Percentiles rank a stretch among this genome's conserved stretches.
Evolutionary conservation across 2,329 filamentous ascomycete genomes (phyloP).

Genomic region (Passalora sequoiae): DNA sequence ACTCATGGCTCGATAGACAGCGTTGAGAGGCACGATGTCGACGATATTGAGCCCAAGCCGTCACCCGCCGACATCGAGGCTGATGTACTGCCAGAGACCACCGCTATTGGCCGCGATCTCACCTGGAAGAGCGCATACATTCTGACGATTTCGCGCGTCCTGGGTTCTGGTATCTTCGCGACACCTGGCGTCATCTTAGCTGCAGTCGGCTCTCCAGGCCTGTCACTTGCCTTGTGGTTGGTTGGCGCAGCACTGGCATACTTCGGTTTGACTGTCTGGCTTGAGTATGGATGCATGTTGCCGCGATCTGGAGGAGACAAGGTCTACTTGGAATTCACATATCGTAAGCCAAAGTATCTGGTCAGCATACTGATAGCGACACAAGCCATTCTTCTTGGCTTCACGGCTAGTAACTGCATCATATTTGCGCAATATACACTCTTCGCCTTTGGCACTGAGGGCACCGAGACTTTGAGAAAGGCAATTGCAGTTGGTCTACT

Average conservation of each 20-base stretch:
- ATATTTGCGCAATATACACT: constrained; percentile 21
- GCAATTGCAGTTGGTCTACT: constrained; percentile 41
- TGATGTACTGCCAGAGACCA: constrained; percentile 56
- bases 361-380: constrained; percentile 60
- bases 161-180: constrained; percentile 67
- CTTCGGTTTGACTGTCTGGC: constrained; percentile 50
- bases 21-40: constrained; percentile 10
- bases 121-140: constrained; percentile 55
- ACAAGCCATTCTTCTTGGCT: constrained; percentile 59
- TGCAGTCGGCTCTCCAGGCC: constrained; percentile 60
- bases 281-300: constrained; percentile 68
- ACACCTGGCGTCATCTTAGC: constrained; percentile 64
- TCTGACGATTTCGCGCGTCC: constrained; percentile 62
- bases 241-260: constrained; percentile 56
- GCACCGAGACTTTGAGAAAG: constrained; percentile 51
- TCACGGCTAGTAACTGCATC: constrained; percentile 62
- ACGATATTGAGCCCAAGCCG: constrained; percentile 8
- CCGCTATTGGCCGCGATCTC: constrained; percentile 54
- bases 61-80: constrained; percentile 45
- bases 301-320: constrained; percentile 63
- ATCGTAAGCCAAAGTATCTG: constrained; percentile 58
- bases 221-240: constrained; percentile 60
- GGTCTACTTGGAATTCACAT: constrained; percentile 67
- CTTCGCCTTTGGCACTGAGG: constrained; percentile 53
- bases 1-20: constrained; percentile 12